These are phyloP conservation scores for Prunus salicina DNA, from an alignment of 306 rosid species.

Conservation along the genomic window DNA sequence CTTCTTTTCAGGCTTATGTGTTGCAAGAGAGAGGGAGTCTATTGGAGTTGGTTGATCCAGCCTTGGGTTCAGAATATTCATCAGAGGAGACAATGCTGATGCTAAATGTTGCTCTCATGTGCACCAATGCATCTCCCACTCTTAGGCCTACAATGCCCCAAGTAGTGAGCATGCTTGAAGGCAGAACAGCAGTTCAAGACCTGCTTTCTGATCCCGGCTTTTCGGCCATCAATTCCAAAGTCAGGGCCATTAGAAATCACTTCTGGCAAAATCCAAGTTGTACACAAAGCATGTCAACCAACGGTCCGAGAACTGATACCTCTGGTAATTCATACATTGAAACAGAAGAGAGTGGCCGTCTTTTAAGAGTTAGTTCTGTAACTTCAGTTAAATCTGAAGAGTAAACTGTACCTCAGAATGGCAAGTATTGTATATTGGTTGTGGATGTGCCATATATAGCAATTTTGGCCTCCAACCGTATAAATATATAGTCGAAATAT, in stretches of 20 bases:
- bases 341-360: slow-evolving; percentile 41
- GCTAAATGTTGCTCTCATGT: slow-evolving; percentile 84
- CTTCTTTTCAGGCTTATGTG: slow-evolving; percentile 67
- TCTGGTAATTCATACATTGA: slow-evolving; percentile 35
- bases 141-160: slow-evolving; percentile 86
- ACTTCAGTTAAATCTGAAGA: slow-evolving; percentile 29
- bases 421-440: too few species aligned
- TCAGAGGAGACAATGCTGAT: slow-evolving; percentile 67
- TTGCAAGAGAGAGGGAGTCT: slow-evolving; percentile 85
- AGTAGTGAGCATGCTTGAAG: slow-evolving; percentile 95
- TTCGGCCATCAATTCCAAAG: slow-evolving; percentile 58
- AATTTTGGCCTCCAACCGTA: too few species aligned
- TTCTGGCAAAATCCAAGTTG: slow-evolving; percentile 75
- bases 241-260: slow-evolving; percentile 60
- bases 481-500: too few species aligned
- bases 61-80: slow-evolving; percentile 71
- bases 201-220: slow-evolving; percentile 75
- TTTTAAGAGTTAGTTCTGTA: slow-evolving; percentile 16
- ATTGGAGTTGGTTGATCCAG: slow-evolving; percentile 84
- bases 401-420: too few species aligned
- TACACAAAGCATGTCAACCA: slow-evolving; percentile 56
- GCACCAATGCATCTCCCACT: slow-evolving; percentile 95
- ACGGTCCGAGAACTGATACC: slow-evolving; percentile 43
- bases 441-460: too few species aligned
- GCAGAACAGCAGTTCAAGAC: slow-evolving; percentile 70